Percentiles rank a stretch among this genome's conserved stretches.
Evolutionary conservation across 2,329 filamentous ascomycete genomes (phyloP).

Genomic region (Alternaria sp.): DNA sequence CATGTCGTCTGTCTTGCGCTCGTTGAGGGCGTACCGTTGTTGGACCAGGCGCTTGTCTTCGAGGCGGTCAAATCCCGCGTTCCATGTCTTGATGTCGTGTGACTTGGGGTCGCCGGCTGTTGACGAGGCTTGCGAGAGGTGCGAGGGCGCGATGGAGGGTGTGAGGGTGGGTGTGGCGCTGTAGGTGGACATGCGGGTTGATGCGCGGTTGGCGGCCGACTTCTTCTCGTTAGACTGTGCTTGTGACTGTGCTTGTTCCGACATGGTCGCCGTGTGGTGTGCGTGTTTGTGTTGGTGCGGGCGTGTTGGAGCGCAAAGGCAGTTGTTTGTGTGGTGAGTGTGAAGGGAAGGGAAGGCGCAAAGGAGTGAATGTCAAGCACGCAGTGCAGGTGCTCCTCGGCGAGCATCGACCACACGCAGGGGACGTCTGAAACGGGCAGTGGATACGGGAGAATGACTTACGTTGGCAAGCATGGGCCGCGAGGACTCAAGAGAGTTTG

Average conservation of each 20-base stretch:
- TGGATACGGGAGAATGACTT: constrained; percentile 39
- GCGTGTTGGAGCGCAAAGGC: neutral
- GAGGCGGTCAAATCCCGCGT: constrained; percentile 81
- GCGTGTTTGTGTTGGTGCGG: constrained; percentile 1
- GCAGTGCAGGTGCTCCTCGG: constrained; percentile 2
- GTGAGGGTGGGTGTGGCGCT: constrained; percentile 58
- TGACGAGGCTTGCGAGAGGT: constrained; percentile 46
- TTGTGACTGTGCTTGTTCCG: constrained; percentile 21
- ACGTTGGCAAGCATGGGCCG: constrained; percentile 51
- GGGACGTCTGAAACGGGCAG: constrained; percentile 38
- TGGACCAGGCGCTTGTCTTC: constrained; percentile 84
- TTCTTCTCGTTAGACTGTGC: constrained; percentile 34
- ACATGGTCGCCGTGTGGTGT: constrained; percentile 23
- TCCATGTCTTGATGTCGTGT: constrained; percentile 75
- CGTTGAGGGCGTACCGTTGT: constrained; percentile 80
- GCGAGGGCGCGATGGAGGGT: constrained; percentile 57
- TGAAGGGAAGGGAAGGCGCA: constrained; percentile 2
- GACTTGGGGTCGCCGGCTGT: constrained; percentile 56
- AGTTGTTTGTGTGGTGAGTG: constrained; percentile 6
- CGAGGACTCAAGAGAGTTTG: constrained; percentile 49
- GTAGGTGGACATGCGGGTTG: constrained; percentile 58
- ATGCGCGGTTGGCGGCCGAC: constrained; percentile 47
- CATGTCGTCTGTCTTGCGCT: constrained; percentile 81
- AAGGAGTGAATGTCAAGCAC: neutral
- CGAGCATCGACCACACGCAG: constrained; percentile 26